Evolutionary conservation across 2,329 filamentous ascomycete species (phyloP), one percentile per base, ranked within the genome.

Genomic region (Beauveria sp.): DNA sequence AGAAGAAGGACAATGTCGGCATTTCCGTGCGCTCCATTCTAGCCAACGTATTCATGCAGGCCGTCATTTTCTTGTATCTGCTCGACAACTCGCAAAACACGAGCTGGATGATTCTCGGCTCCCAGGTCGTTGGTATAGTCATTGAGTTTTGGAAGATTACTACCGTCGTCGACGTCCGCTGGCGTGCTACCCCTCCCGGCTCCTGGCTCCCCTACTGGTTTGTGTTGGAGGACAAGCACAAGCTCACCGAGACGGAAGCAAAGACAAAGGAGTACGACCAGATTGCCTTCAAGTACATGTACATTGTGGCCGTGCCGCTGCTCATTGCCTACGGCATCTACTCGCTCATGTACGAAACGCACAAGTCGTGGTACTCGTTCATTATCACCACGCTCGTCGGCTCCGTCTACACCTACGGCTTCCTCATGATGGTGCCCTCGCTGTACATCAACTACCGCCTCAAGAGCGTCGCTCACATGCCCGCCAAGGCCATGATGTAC

Each of bases 401-500:
- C 12, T 93, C 89, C 48, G 94, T 99, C 56, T 99, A 99, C 73
- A 92, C 94, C 0, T 99, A 99, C 72, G 94, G 94, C 5, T 99
- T 99, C 82, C 79, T 99, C 64, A 96, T 99, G 92, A 99, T 99
- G 94, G 89, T 99, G 9, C 94, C 94, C 16, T 89, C 87, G 63
- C 81, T 99, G 40, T 99, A 97, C 79, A 99, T 99, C 85, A 99
- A 99, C 82, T 99, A 99, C 80, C 88, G 93, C 14, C 85, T 99
- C 67, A 96, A 93, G 82, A 89, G 87, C 67, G 91, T 97, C 40
- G 94, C 94, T 12, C 94, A 99, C 77, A 96, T 99, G 93, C 92
- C 94, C 1, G 91, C 83, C 67, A 93, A 91, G 77, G 92, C 94
- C 53, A 94, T 99, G 91, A 93, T 88, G 73, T 97, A 97, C 84